A percentile compares a stretch with the other conserved stretches of the same genome.
Conservation (phyloP, 73 alveolate genomes). For the Tetrahymena malaccensis region DNA sequence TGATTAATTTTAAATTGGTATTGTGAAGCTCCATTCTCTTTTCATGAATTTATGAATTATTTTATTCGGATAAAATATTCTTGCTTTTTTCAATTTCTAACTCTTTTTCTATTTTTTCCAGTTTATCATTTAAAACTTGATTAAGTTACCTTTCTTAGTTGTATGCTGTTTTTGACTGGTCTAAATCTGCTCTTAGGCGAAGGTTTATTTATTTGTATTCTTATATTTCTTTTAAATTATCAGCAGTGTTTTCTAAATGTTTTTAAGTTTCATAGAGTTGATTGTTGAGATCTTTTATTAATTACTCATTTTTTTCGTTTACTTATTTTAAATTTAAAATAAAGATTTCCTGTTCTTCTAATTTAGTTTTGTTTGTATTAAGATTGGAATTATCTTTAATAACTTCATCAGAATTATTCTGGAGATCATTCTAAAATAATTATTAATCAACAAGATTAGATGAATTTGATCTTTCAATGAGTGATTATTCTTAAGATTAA, state of each 20-base stretch:
- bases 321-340: not conserved
- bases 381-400: not conserved
- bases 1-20: too few species aligned
- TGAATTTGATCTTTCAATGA: not conserved
- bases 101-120: not conserved
- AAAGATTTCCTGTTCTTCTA: not conserved
- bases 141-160: not conserved
- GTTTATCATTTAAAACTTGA: not conserved
- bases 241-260: not conserved
- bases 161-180: not conserved
- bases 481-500: not conserved
- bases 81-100: not conserved
- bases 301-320: not conserved
- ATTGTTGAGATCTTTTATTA: not conserved
- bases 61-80: not conserved
- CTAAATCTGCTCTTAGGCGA: not conserved
- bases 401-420: not conserved
- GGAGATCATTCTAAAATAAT: not conserved
- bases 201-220: not conserved
- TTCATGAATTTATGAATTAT: too few species aligned
- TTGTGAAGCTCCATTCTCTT: not conserved
- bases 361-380: not conserved
- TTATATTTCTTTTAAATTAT: not conserved
- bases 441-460: not conserved
- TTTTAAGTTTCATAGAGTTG: not conserved